phyloP scores from a whole-genome alignment of 495 filamentous ascomycete species.

The Xylaria acuta region DNA sequence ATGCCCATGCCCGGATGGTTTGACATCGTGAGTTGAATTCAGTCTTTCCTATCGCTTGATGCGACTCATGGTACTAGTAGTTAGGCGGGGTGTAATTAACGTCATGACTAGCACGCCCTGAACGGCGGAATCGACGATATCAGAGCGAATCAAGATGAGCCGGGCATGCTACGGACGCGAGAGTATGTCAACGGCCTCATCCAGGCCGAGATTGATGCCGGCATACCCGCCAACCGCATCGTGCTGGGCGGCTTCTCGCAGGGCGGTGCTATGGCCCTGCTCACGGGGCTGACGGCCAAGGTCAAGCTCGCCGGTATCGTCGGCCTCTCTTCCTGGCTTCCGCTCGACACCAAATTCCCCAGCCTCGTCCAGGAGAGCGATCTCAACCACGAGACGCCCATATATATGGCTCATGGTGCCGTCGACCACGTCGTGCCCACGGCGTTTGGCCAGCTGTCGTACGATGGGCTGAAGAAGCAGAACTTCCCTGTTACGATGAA shows the following conservation, averaged over 20 bases:
- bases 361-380: slow-evolving; percentile 67
- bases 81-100: slow-evolving; percentile 18
- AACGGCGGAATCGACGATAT: slow-evolving; percentile 39
- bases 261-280: slow-evolving; percentile 61
- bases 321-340: slow-evolving; percentile 81
- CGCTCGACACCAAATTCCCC: slow-evolving; percentile 74
- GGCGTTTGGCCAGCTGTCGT: slow-evolving; percentile 70
- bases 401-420: slow-evolving; percentile 88
- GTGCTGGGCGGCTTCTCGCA: slow-evolving; percentile 75
- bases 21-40: slow-evolving; percentile 77
- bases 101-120: slow-evolving; percentile 30
- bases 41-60: slow-evolving; percentile 30
- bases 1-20: slow-evolving; percentile 93
- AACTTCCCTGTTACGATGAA: slow-evolving; percentile 78
- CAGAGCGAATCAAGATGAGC: slow-evolving; percentile 69
- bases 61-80: background rate
- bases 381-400: slow-evolving; percentile 78
- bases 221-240: slow-evolving; percentile 83
- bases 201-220: slow-evolving; percentile 78
- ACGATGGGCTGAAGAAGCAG: slow-evolving; percentile 64
- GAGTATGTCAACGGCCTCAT: slow-evolving; percentile 82
- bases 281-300: slow-evolving; percentile 72
- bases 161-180: slow-evolving; percentile 74
- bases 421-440: slow-evolving; percentile 73
- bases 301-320: slow-evolving; percentile 87